These are phyloP conservation scores for Lophiostoma macrostomum DNA, from an alignment of 495 filamentous ascomycete species.

Conservation along the genomic window DNA sequence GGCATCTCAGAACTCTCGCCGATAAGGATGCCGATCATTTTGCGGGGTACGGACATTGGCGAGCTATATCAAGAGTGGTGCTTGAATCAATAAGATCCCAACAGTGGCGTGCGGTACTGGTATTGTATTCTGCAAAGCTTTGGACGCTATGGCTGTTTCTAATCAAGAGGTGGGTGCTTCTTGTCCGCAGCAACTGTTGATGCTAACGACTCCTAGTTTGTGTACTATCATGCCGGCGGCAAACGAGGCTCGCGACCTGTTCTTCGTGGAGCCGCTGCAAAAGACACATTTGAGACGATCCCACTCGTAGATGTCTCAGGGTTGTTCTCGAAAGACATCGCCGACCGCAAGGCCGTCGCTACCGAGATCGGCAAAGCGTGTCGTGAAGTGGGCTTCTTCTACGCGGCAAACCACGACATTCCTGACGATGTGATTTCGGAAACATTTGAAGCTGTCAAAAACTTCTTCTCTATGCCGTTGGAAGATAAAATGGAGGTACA, in stretches of 20 bases:
- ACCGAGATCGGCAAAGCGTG: conserved; percentile 48
- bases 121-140: too few species aligned
- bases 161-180: neutral
- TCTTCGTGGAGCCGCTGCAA: conserved; percentile 6
- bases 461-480: conserved; percentile 20
- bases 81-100: too few species aligned
- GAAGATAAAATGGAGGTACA: conserved; percentile 24
- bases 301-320: conserved; percentile 43
- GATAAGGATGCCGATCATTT: too few species aligned
- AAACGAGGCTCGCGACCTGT: conserved; percentile 10
- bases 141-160: neutral
- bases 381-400: conserved; percentile 56
- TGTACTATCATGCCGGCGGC: conserved; percentile 13
- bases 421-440: conserved; percentile 6
- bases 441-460: conserved; percentile 17
- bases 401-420: conserved; percentile 42
- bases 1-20: too few species aligned
- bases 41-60: too few species aligned
- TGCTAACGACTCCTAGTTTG: neutral
- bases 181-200: too few species aligned
- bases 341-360: conserved; percentile 41
- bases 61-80: too few species aligned
- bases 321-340: conserved; percentile 35
- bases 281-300: conserved; percentile 38
- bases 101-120: too few species aligned